Base-by-base conservation (phyloP, 1,139 yeast genomes). In the Pneumocystis sp. region DNA sequence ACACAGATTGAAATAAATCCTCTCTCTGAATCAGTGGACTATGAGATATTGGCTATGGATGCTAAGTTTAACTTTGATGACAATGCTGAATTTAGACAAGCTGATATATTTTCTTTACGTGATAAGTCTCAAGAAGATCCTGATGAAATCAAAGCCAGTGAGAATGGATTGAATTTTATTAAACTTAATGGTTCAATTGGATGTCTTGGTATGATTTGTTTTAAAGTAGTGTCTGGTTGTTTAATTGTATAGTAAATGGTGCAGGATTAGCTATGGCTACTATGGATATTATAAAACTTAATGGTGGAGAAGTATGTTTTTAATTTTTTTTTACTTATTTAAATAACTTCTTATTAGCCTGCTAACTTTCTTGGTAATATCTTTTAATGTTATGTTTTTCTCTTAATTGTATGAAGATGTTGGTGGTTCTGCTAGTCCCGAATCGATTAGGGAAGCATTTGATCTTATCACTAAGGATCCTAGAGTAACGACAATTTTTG, bases 201-300 rank as follows among this genome's bases (percentile, higher is more conserved):
- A 74, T 93, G 96, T 82, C 83, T 93, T 71, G 61, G 61, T 59
- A 59, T 39, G n/a, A 17, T 42, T 42, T 42, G 10, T 21, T 42
- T 10, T 42, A n/a, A 12, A 39, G 29, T 10, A 29, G n/a, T 31
- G 12, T 21, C 12, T 10, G 17, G 31, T 39, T 59, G 29, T 25
- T 39, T 12, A 31, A 21, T 39, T 25, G 3, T 39, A 19, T 64
- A 50, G 99, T 93, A 76, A 93, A 93, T 78, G 99, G 99, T 81
- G 99, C 99, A 67, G 99, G 99, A 79, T 85, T 93, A 75, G 99
- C 99, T 74, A 93, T 93, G 99, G 98, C 99, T 74, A 93, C 99
- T 71, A 91, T 93, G 97, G 99, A 93, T 79, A 95, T 95, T 77
- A 89, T 93, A 82, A 91, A 95, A 82, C 84, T 95, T 74, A 88